Evolutionary conservation across 179 eudicot genomes (phyloP).

Genomic region (Beta macrorhiza): DNA sequence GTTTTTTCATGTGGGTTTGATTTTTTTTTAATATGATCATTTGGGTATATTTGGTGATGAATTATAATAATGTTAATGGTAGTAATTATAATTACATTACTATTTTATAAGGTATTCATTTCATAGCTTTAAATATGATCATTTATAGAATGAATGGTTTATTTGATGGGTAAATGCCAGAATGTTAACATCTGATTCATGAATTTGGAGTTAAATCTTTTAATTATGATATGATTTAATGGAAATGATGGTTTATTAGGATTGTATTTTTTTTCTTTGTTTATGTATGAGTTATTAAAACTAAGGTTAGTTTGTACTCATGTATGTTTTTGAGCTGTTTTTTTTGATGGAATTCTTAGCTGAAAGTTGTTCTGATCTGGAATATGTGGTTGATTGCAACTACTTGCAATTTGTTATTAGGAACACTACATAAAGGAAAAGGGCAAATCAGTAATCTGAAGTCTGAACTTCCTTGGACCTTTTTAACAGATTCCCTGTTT

Average conservation of each 20-base stretch:
- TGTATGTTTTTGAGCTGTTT: background rate
- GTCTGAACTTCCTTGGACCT: background rate
- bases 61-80: background rate
- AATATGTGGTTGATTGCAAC: conserved; percentile 3
- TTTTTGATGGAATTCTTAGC: background rate
- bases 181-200: no score
- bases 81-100: background rate
- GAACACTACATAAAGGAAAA: background rate
- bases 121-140: no score
- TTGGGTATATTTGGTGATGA: background rate
- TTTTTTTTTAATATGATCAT: background rate
- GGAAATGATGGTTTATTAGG: no score
- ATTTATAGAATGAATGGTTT: no score
- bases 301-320: background rate
- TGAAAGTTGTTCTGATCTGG: conserved; percentile 18
- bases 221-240: no score
- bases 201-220: no score
- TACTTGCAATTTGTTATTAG: conserved; percentile 8
- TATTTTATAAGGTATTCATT: background rate
- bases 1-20: background rate
- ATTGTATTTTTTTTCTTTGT: no score
- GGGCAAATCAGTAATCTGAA: background rate
- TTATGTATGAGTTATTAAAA: no score
- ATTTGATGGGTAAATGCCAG: no score
- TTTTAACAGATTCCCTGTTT: conserved; percentile 10